Evolutionary conservation across 2,329 filamentous ascomycete species (phyloP).

Genomic region (Neofusicoccum parvum): DNA sequence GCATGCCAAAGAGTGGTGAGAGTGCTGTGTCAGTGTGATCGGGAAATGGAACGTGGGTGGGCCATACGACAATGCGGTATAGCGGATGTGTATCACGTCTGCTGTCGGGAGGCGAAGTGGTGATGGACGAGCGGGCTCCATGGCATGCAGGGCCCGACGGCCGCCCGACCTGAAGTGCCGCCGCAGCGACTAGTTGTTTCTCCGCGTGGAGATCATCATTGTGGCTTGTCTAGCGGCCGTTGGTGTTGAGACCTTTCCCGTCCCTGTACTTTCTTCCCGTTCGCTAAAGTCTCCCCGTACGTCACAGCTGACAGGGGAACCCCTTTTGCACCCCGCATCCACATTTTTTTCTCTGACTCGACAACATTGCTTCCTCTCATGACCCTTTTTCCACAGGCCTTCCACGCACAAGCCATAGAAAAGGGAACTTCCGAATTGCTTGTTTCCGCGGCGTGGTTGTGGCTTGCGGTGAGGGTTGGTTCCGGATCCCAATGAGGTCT

Average conservation of each 20-base stretch:
- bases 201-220: conserved; percentile 1
- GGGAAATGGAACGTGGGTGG: not conserved
- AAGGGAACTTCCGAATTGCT: not conserved
- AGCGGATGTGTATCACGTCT: not conserved
- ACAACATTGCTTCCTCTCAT: not conserved
- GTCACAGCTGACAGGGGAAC: not conserved
- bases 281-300: conserved; percentile 5
- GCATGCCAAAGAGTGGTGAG: not conserved
- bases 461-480: not conserved
- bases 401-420: not conserved
- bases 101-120: not conserved
- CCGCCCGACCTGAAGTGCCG: not conserved
- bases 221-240: conserved; percentile 12
- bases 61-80: conserved; percentile 13
- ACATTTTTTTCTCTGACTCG: not conserved
- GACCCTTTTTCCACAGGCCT: not conserved
- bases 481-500: not conserved
- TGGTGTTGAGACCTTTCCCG: not conserved
- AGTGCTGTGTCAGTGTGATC: not conserved
- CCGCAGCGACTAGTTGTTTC: not conserved
- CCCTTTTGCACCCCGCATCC: conserved; percentile 11
- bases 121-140: not conserved
- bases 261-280: not conserved
- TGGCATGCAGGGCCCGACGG: not conserved
- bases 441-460: not conserved